Evolutionary conservation across 2,329 filamentous ascomycete genomes (phyloP), one percentile per base, ranked within the genome.

Genomic region (Teratosphaeria destructans): DNA sequence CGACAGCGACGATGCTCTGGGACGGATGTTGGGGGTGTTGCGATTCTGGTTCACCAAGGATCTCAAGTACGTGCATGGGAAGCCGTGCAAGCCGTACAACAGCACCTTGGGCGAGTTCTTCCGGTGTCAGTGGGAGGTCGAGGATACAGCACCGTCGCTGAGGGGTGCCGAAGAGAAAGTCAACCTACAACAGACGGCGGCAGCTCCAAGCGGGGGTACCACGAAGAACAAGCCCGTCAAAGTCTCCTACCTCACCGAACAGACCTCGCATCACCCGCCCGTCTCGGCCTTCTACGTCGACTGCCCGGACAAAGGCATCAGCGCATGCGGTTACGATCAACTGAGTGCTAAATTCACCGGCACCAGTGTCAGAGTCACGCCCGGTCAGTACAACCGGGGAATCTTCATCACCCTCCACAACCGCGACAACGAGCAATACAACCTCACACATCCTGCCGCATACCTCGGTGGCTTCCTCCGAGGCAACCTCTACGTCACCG

Each of bases 41-140:
- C 86, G 92, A 61, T 99, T 97, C 76, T 99, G 94, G 94, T 95
- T 97, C 70, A 97, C 94, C 63, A 99, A 99, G 75, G 94, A 99
- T 74, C 75, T 99, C 75, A 99, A 99, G 83, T 99, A 97, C 71
- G 90, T 95, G 73, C 97, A 97, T 78, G 93, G 93, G 61, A 95
- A 92, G 78, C 94, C 94, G 52, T 97, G 93, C 85, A 99, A 99
- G 76, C 94, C 94, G 11, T 99, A 99, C 78, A 99, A 99, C 76
- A 96, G 92, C 55, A 92, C 91, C 39, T 77, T 99, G 56, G 94
- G 94, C 64, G 94, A 99, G 78, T 99, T 99, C 77, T 99, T 99
- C 78, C 84, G 91, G 84, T 97, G 94, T 75, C 95, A 93, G 72
- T 99, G 93, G 93, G 90, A 96, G 71, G 87, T 95, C 19, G 86